Evolutionary conservation across 2,329 filamentous ascomycete genomes (phyloP).

Genomic region (Sarocladiaceae sp.): DNA sequence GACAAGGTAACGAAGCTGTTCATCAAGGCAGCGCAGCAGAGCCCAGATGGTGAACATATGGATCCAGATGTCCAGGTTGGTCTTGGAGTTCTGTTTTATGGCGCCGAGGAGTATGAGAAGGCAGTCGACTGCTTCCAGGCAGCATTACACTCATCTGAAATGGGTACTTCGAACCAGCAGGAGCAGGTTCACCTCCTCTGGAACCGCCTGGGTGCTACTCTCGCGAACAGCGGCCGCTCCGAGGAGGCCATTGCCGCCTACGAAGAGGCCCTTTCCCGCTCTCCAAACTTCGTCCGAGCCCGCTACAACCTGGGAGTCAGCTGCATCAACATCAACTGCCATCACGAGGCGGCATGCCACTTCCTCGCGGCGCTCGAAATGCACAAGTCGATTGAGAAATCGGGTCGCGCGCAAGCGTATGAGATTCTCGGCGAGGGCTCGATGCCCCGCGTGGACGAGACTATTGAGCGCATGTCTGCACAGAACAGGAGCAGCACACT

Average conservation of each 20-base stretch:
- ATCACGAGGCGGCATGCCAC: conserved; percentile 87
- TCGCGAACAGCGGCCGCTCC: conserved; percentile 86
- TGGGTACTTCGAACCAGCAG: conserved; percentile 74
- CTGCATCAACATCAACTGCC: conserved; percentile 96
- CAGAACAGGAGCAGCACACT: conserved; percentile 97
- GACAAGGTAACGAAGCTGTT: conserved; percentile 86
- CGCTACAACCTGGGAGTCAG: conserved; percentile 94
- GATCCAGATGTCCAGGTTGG: conserved; percentile 98
- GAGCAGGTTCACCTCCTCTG: conserved; percentile 89
- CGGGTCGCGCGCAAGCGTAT: conserved; percentile 74
- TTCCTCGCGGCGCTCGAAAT: conserved; percentile 86
- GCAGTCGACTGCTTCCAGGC: conserved; percentile 97
- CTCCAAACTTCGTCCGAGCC: conserved; percentile 94
- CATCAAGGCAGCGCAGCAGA: conserved; percentile 86
- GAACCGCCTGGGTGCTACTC: conserved; percentile 93
- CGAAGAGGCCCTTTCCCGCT: conserved; percentile 80
- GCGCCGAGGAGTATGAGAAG: conserved; percentile 95
- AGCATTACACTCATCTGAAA: conserved; percentile 78
- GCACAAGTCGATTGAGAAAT: conserved; percentile 88
- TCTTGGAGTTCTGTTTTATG: conserved; percentile 94
- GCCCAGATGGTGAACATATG: conserved; percentile 89
- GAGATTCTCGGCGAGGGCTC: conserved; percentile 64
- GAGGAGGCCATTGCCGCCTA: conserved; percentile 98
- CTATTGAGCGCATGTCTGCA: conserved; percentile 79
- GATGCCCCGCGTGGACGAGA: conserved; percentile 49